phyloP scores from a whole-genome alignment of 129 eudicot genomes.

The Silybum marianum region DNA sequence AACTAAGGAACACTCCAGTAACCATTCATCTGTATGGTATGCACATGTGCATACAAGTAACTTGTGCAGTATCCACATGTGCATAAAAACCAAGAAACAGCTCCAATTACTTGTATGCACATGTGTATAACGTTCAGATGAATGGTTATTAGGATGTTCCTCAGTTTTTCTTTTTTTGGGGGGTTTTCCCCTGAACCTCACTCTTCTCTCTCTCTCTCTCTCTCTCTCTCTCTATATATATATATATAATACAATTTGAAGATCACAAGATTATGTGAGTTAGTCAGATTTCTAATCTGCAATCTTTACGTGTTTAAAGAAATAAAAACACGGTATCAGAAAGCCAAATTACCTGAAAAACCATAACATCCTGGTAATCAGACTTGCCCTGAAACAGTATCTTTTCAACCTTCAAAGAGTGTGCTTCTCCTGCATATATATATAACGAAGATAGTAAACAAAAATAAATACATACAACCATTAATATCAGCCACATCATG shows the following conservation, averaged over 20 bases:
- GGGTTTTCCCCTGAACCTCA: not conserved
- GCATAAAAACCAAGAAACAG: not conserved
- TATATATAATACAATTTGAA: not conserved
- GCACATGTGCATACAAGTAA: constrained; percentile 2
- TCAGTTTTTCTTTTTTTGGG: not conserved
- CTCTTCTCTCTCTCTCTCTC: not conserved
- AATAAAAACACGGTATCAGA: not conserved
- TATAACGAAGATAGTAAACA: not conserved
- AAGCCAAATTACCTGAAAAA: constrained; percentile 65
- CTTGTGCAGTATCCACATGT: not conserved
- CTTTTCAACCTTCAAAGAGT: constrained; percentile 90
- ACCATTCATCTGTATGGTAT: not conserved
- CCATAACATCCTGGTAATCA: constrained; percentile 92
- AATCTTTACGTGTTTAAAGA: not conserved
- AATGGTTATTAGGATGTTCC: not conserved
- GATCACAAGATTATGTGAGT: not conserved
- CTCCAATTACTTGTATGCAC: not conserved
- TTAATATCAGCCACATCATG: not conserved
- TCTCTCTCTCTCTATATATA: too few species aligned
- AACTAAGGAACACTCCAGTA: not conserved
- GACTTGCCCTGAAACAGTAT: constrained; percentile 84
- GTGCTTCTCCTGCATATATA: constrained; percentile 80
- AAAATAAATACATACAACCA: not conserved
- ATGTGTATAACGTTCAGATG: not conserved
- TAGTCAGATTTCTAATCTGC: not conserved